Percentiles rank a stretch among this genome's conserved stretches.
Evolutionary conservation across 306 rosid species (phyloP).

Genomic region (Sphenostylis stenocarpa): DNA sequence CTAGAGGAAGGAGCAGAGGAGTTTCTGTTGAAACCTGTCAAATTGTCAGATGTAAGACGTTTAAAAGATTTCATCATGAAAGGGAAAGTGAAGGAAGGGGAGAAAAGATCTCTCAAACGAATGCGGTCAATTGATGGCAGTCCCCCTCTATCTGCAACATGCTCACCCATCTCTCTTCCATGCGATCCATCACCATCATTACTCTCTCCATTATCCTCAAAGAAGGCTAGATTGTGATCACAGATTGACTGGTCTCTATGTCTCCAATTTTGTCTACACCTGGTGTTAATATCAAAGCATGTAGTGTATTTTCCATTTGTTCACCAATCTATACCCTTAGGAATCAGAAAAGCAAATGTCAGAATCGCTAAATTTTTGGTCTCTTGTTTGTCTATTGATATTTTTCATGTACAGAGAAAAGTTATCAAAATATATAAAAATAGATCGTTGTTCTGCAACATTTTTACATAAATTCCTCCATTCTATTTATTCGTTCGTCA

Average conservation of each 20-base stretch:
- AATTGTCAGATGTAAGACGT: conserved; percentile 80
- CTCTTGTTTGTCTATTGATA: not conserved
- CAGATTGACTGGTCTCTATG: conserved; percentile 24
- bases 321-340: conserved; percentile 21
- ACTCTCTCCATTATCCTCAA: conserved; percentile 36
- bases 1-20: conserved; percentile 99
- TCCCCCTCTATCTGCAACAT: conserved; percentile 22
- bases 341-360: not conserved
- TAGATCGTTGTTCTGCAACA: not conserved
- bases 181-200: conserved; percentile 37
- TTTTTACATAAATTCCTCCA: not conserved
- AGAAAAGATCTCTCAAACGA: conserved; percentile 45
- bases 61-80: conserved; percentile 64
- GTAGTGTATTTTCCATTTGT: not conserved
- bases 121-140: conserved; percentile 38
- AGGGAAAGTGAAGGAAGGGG: conserved; percentile 56
- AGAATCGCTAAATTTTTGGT: conserved; percentile 20
- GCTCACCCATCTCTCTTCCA: conserved; percentile 37
- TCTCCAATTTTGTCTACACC: conserved; percentile 34
- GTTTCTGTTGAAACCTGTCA: conserved; percentile 83
- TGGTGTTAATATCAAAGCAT: conserved; percentile 19
- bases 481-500: not conserved
- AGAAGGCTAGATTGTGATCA: conserved; percentile 56
- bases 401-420: conserved; percentile 28
- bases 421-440: not conserved